These are phyloP conservation scores for Rehmannia glutinosa DNA, from an alignment of 257 asterid genomes.

Conservation along the genomic window DNA sequence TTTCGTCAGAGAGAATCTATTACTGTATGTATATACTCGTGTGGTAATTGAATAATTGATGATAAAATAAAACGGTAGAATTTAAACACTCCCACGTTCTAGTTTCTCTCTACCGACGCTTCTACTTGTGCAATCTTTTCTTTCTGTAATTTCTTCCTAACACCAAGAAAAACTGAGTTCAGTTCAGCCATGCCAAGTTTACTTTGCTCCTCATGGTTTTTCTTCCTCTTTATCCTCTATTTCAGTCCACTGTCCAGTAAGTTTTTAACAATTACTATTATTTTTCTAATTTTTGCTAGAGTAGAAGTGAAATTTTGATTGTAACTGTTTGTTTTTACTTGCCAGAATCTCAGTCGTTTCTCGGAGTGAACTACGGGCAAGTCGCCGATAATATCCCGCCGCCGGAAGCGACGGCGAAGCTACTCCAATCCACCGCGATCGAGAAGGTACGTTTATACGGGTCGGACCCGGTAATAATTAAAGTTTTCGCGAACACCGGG, in stretches of 20 bases:
- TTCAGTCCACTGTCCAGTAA: slow-evolving; percentile 36
- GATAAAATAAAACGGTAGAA: background rate
- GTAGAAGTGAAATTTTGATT: background rate
- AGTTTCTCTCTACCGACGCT: background rate
- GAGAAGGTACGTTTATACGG: slow-evolving; percentile 59
- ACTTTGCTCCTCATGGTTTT: slow-evolving; percentile 10
- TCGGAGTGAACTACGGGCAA: slow-evolving; percentile 71
- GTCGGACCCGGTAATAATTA: slow-evolving; percentile 47
- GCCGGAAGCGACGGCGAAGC: slow-evolving; percentile 51
- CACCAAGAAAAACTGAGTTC: background rate
- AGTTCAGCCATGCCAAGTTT: slow-evolving; percentile 29
- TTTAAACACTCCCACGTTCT: slow-evolving; percentile 2
- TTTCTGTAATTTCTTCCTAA: too few species aligned
- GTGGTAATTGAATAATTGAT: background rate
- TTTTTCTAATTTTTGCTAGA: background rate
- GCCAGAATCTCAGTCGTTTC: slow-evolving; percentile 51
- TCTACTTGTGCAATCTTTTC: background rate
- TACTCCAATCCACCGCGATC: slow-evolving; percentile 47
- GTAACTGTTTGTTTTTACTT: background rate
- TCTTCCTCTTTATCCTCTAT: slow-evolving; percentile 25
- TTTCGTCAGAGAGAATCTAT: too few species aligned
- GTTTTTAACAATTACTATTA: background rate
- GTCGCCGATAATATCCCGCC: slow-evolving; percentile 69
- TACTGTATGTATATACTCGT: background rate
- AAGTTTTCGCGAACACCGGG: slow-evolving; percentile 56